Evolutionary conservation across 2,329 filamentous ascomycete genomes (phyloP).

Genomic region (Trichoderma sp.): DNA sequence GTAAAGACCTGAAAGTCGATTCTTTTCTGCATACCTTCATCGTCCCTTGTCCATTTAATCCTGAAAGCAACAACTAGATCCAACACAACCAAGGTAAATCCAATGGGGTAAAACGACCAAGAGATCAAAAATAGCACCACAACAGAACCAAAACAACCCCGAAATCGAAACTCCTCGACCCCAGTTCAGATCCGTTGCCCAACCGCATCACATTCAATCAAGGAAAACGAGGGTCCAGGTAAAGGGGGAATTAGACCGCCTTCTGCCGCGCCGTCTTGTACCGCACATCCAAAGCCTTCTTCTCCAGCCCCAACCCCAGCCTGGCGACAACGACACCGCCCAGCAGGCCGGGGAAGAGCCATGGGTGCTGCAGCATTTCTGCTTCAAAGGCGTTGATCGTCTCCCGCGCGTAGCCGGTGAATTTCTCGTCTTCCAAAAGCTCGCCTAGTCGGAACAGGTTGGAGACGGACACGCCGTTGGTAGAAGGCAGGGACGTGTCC

Average conservation of each 20-base stretch:
- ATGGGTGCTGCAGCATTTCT: constrained; percentile 90
- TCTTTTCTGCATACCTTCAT: too few species aligned
- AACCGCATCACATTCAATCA: background rate
- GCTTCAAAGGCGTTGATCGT: constrained; percentile 86
- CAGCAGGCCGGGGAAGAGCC: constrained; percentile 83
- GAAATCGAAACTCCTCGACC: too few species aligned
- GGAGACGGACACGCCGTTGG: constrained; percentile 81
- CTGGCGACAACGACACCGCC: constrained; percentile 73
- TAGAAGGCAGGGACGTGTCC: constrained; percentile 86
- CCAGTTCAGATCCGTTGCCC: background rate
- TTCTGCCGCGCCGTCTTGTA: constrained; percentile 36
- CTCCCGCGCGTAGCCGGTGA: constrained; percentile 66
- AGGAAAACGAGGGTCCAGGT: background rate
- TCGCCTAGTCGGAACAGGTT: constrained; percentile 83
- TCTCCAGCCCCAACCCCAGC: constrained; percentile 69
- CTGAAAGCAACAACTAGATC: too few species aligned
- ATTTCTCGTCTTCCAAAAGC: constrained; percentile 67
- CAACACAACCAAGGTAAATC: too few species aligned
- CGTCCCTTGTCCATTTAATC: too few species aligned
- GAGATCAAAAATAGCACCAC: background rate
- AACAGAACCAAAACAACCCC: background rate
- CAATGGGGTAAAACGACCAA: background rate
- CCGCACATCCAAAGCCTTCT: constrained; percentile 35
- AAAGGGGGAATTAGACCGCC: constrained; percentile 15
- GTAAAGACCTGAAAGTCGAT: too few species aligned